A percentile compares a stretch with the other conserved stretches of the same genome.
These are phyloP conservation scores for Tilletiopsis washingtonensis DNA, from an alignment of 1,284 basidiomycete genomes.

Conservation along the genomic window DNA sequence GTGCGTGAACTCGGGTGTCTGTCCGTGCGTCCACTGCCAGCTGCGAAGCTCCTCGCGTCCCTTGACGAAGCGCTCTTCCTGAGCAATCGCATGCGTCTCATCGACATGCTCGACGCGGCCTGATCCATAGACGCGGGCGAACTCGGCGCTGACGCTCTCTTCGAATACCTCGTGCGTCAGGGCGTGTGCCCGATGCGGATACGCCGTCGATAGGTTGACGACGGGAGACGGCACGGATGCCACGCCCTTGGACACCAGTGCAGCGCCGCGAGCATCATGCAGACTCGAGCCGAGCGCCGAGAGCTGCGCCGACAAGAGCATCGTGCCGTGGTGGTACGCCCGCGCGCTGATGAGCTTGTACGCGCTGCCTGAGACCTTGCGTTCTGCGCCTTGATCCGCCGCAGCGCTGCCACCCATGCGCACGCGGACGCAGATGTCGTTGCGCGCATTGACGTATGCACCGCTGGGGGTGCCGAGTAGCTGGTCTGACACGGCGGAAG, in stretches of 20 bases:
- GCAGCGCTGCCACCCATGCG: conserved; percentile 59
- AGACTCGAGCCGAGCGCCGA: conserved; percentile 26
- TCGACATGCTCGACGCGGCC: conserved; percentile 11
- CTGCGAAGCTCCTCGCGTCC: conserved; percentile 53
- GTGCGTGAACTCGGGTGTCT: conserved; percentile 81
- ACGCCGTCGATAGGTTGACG: conserved; percentile 63
- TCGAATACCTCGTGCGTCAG: conserved; percentile 66
- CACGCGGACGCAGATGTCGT: conserved; percentile 56
- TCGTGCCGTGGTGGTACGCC: conserved; percentile 98
- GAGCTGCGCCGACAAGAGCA: conserved; percentile 62
- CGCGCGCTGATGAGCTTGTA: conserved; percentile 88
- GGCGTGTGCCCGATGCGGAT: conserved; percentile 42
- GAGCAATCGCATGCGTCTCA: conserved; percentile 4
- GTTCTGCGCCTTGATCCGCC: conserved; percentile 56
- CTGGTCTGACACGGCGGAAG: not conserved
- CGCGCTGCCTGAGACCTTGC: conserved; percentile 88
- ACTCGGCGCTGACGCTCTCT: conserved; percentile 63
- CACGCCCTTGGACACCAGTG: conserved; percentile 72
- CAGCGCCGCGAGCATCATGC: conserved; percentile 63
- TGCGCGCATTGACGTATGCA: conserved; percentile 69
- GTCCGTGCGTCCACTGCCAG: conserved; percentile 90
- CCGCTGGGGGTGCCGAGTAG: conserved; percentile 5
- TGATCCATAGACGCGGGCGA: conserved; percentile 57
- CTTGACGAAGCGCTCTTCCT: not conserved
- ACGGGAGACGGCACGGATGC: conserved; percentile 88